Conservation (phyloP, 139 green algal species). For the Coelastrella sp. region DNA sequence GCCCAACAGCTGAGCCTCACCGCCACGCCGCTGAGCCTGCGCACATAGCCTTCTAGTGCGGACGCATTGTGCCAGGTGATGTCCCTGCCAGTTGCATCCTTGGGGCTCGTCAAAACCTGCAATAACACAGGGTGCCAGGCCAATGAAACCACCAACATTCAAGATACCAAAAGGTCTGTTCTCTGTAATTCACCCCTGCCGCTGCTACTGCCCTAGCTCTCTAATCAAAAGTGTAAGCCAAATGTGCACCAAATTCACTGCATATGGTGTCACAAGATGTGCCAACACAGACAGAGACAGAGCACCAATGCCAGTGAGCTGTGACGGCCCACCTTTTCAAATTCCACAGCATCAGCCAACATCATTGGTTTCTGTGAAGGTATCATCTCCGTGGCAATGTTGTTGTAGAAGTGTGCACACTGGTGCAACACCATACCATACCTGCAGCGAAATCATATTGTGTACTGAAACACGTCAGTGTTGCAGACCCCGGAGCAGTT, state of each 20-base stretch:
- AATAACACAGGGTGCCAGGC: background rate
- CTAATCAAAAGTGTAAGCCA: too few relatives aligned
- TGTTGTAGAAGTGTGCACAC: conserved; percentile 92
- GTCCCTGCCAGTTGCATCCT: conserved; percentile 76
- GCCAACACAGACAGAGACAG: too few relatives aligned
- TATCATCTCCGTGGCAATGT: conserved; percentile 86
- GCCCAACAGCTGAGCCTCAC: background rate
- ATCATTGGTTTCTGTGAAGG: conserved; percentile 90
- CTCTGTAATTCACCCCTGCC: too few relatives aligned
- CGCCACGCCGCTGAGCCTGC: conserved; percentile 60
- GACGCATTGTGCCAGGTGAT: conserved; percentile 85
- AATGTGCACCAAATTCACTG: too few relatives aligned
- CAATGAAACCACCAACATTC: background rate
- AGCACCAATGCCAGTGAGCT: too few relatives aligned
- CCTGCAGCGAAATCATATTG: conserved; percentile 29
- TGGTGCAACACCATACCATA: conserved; percentile 88
- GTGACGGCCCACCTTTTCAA: conserved; percentile 71
- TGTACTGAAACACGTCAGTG: too few relatives aligned
- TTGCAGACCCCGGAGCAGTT: too few relatives aligned
- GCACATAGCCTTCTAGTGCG: conserved; percentile 83
- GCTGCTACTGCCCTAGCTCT: too few relatives aligned
- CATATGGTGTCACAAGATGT: too few relatives aligned
- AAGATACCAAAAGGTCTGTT: too few relatives aligned
- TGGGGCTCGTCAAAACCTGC: conserved; percentile 80
- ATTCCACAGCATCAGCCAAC: conserved; percentile 80